These are phyloP conservation scores for Coelastrella sp. DNA, from an alignment of 139 green algal species.

Conservation along the genomic window DNA sequence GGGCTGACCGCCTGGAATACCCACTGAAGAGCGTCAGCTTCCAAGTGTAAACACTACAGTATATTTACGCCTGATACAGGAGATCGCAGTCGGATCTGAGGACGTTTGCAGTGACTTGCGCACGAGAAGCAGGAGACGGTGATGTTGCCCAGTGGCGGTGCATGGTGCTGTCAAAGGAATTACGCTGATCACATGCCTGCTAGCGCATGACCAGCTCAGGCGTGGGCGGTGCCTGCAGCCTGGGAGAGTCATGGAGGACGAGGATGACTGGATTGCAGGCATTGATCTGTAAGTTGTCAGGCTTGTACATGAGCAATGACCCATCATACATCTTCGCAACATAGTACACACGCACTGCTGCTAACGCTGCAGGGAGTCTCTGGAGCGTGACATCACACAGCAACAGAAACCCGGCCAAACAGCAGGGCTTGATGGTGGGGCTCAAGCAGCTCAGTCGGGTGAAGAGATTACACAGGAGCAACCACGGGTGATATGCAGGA, in stretches of 20 bases:
- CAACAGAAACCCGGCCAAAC: neutral
- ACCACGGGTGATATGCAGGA: neutral
- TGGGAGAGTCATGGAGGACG: neutral
- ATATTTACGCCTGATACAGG: too few relatives aligned
- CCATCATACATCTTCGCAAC: neutral
- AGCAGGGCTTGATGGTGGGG: neutral
- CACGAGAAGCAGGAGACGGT: neutral
- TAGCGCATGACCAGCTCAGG: too few relatives aligned
- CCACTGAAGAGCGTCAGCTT: too few relatives aligned
- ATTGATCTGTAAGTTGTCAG: conserved; percentile 3
- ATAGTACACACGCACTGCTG: too few relatives aligned
- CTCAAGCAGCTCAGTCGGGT: neutral
- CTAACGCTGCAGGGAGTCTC: neutral
- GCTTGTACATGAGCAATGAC: neutral
- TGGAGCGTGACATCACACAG: neutral
- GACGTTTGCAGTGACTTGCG: too few relatives aligned
- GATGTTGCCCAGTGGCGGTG: neutral
- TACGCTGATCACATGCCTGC: too few relatives aligned
- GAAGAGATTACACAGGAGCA: too few relatives aligned
- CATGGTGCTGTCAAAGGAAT: neutral
- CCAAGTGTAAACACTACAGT: too few relatives aligned
- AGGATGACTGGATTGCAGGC: neutral
- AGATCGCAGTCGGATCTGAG: too few relatives aligned
- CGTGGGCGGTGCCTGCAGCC: neutral
- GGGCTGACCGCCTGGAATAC: too few relatives aligned